Percentiles rank a stretch among this genome's conserved stretches.
Conservation (phyloP, 176 grass and related monocot species). For the Chrysopogon serrulatus region DNA sequence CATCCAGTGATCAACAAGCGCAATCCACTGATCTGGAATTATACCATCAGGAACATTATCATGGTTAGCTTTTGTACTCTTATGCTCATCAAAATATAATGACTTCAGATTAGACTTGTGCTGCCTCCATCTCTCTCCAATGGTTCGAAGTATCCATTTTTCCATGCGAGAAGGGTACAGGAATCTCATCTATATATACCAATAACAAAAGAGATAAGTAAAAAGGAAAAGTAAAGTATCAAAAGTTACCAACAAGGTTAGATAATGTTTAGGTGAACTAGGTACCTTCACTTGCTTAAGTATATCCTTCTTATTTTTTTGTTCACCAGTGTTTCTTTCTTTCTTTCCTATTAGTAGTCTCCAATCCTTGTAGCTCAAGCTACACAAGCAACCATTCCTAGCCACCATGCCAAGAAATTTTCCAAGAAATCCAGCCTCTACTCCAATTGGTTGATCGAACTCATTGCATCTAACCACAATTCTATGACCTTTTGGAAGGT, state of each 20-base stretch:
- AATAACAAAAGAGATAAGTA: neutral
- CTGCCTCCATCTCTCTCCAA: slow-evolving; percentile 5
- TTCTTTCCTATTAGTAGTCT: neutral
- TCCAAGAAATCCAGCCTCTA: neutral
- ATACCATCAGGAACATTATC: neutral
- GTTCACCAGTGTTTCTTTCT: neutral
- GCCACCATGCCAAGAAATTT: neutral
- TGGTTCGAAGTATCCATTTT: neutral
- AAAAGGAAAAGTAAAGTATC: neutral
- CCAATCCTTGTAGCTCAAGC: neutral
- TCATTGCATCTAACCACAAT: too few relatives aligned
- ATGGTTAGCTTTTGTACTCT: neutral
- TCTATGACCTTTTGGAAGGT: too few relatives aligned
- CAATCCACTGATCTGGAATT: neutral
- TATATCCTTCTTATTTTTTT: neutral
- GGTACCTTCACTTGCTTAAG: neutral
- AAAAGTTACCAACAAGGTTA: neutral
- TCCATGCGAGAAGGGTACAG: too few relatives aligned
- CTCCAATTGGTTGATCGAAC: too few relatives aligned
- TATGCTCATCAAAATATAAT: neutral
- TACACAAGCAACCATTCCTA: slow-evolving; percentile 7
- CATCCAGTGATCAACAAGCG: neutral
- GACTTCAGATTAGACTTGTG: neutral
- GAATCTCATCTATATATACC: neutral
- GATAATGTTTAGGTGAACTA: neutral